Percentiles rank a stretch among this genome's conserved stretches.
Conservation (phyloP, 371 early-diverging fungal genomes). For the Mucor lusitanicus region DNA sequence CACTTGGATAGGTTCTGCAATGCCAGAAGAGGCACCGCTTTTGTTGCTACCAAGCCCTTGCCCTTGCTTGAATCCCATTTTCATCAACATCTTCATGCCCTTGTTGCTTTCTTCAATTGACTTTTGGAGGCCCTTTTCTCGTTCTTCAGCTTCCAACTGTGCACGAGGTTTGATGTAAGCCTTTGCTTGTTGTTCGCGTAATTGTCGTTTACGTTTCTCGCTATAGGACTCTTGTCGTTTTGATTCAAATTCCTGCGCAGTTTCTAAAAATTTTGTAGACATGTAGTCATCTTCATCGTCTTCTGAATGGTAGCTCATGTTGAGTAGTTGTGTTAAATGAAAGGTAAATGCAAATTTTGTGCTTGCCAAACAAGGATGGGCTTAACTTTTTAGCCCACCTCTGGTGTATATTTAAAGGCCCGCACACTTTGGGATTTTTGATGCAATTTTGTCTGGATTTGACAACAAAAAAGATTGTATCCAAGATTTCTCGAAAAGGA, state of each 20-base stretch:
- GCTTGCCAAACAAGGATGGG: no score
- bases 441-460: no score
- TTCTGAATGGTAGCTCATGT: slow-evolving; percentile 4
- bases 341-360: neutral
- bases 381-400: no score
- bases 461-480: no score
- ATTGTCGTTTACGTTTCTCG: slow-evolving; percentile 47
- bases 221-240: slow-evolving; percentile 38
- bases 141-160: slow-evolving; percentile 52
- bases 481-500: no score
- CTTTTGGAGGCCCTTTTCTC: slow-evolving; percentile 53
- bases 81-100: slow-evolving; percentile 71
- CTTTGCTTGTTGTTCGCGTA: slow-evolving; percentile 48
- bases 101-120: slow-evolving; percentile 57
- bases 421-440: no score
- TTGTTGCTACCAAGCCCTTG: slow-evolving; percentile 29
- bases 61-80: slow-evolving; percentile 72
- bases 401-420: no score
- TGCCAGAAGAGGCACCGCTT: slow-evolving; percentile 10
- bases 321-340: neutral
- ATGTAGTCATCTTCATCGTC: slow-evolving; percentile 65
- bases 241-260: slow-evolving; percentile 34
- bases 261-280: slow-evolving; percentile 55
- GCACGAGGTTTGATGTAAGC: slow-evolving; percentile 49
- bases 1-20: slow-evolving; percentile 50